Evolutionary conservation across 2,329 filamentous ascomycete species (phyloP), one percentile per base, ranked within the genome.

Genomic region (Monosporascus sp.): DNA sequence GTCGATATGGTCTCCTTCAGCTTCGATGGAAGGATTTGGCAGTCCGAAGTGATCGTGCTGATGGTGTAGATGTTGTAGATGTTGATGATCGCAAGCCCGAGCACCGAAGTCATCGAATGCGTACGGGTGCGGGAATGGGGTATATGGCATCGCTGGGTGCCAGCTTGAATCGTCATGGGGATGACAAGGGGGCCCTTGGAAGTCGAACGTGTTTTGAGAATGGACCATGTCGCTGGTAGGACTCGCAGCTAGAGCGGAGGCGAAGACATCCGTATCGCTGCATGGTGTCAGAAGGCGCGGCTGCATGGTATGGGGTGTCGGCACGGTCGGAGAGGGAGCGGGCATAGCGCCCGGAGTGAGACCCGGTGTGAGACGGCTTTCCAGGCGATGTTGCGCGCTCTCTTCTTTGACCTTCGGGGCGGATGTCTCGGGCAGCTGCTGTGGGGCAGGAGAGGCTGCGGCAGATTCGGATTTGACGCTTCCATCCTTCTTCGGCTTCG

Each of bases 241-340:
- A 46, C 67, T 73, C 25, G 67, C 62, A 9, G 63, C 58, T 54
- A 70, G 55, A 17, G 54, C 59, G 6, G 65, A 65, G 2, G 66
- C 62, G 47, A 70, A 68, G 18, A 64, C 57, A 58, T 81, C 79
- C 5, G 63, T 66, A 52, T 83, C 80, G 65, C 78, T 81, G 65
- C 73, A 77, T 1, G 80, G 80, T 0, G 80, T 82, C 54, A 81
- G 73, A 27, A 81, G 52, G 57, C 71, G 54, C 50, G 63, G 50
- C 58, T 68, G 66, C 53, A 72, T 67, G 53, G 65, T 55, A 50
- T 61, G 68, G 53, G 65, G 58, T 45, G 68, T 71, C 27, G 52
- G 51, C 37, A 59, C 52, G 35, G 55, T 51, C 24, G 59, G 39
- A 48, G 60, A n/a, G 22, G 43, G 37, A 43, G 57, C 46, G 8